These are phyloP conservation scores for Globisporangium abappressorium DNA, from an alignment of 352 stramenopile species.

Conservation along the genomic window DNA sequence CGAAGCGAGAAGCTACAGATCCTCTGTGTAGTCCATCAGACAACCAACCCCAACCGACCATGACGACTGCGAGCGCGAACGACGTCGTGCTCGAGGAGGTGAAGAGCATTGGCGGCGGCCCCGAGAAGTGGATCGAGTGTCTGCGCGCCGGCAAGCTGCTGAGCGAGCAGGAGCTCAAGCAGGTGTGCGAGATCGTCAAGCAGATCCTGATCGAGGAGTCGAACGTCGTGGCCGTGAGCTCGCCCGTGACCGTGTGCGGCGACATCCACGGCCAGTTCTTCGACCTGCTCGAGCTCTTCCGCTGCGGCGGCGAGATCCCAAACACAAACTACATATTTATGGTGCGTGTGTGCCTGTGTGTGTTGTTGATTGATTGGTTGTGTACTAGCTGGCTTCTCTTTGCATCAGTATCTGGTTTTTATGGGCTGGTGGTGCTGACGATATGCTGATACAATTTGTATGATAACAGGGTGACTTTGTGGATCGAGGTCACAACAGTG, in stretches of 20 bases:
- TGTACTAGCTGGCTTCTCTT: not conserved
- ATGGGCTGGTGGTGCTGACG: not conserved
- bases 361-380: not conserved
- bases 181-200: constrained; percentile 90
- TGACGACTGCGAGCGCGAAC: constrained; percentile 61
- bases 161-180: constrained; percentile 86
- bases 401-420: not conserved
- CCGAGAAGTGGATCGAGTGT: constrained; percentile 85
- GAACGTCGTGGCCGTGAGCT: constrained; percentile 89
- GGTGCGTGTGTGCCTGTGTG: constrained; percentile 28
- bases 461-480: constrained; percentile 81
- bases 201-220: constrained; percentile 90
- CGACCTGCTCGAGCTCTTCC: constrained; percentile 87
- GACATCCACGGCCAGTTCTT: constrained; percentile 92
- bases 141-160: constrained; percentile 75
- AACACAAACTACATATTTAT: constrained; percentile 92
- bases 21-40: constrained; percentile 2
- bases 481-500: constrained; percentile 87
- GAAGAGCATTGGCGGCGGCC: constrained; percentile 58
- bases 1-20: not conserved
- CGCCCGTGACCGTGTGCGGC: constrained; percentile 85
- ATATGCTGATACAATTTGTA: constrained; percentile 12
- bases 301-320: constrained; percentile 75
- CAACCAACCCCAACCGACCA: not conserved
- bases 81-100: constrained; percentile 54